These are phyloP conservation scores for Platismatia glauca DNA, from an alignment of 495 filamentous ascomycete species.

Conservation along the genomic window DNA sequence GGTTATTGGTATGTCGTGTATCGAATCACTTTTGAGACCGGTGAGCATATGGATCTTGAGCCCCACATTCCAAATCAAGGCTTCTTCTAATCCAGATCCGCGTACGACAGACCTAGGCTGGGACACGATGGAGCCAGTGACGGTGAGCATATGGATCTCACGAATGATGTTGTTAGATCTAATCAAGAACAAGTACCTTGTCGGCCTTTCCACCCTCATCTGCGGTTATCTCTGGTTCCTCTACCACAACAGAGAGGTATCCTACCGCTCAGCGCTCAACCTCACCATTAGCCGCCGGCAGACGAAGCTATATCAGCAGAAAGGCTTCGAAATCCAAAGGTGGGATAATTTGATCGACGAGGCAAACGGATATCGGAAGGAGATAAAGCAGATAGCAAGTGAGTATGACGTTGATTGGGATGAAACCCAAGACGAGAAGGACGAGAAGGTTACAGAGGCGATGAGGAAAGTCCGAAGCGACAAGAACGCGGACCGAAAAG, in stretches of 20 bases:
- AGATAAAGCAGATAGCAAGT: constrained; percentile 72
- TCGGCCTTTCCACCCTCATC: constrained; percentile 74
- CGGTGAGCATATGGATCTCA: constrained; percentile 28
- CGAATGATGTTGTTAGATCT: neutral
- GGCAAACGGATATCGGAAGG: constrained; percentile 65
- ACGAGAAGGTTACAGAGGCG: constrained; percentile 60
- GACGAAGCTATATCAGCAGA: constrained; percentile 61
- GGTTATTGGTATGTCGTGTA: constrained; percentile 79
- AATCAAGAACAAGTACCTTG: constrained; percentile 51
- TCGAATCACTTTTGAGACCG: constrained; percentile 65
- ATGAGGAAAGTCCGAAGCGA: constrained; percentile 53
- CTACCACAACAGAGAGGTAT: constrained; percentile 83
- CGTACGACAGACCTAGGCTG: constrained; percentile 54
- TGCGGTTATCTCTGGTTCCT: constrained; percentile 89
- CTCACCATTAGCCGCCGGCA: constrained; percentile 74
- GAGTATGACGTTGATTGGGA: constrained; percentile 97
- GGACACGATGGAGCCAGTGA: constrained; percentile 89
- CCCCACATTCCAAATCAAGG: no score
- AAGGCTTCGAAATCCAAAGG: constrained; percentile 62
- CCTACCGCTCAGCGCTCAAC: constrained; percentile 75
- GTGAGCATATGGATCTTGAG: no score
- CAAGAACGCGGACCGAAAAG: constrained; percentile 40
- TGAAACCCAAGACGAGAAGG: constrained; percentile 67
- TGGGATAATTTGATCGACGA: constrained; percentile 80
- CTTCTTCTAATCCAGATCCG: no score